Percentiles rank a stretch among this genome's conserved stretches.
phyloP scores from a whole-genome alignment of 192 early-diverging fungal genomes.

The Entomortierella parvispora region DNA sequence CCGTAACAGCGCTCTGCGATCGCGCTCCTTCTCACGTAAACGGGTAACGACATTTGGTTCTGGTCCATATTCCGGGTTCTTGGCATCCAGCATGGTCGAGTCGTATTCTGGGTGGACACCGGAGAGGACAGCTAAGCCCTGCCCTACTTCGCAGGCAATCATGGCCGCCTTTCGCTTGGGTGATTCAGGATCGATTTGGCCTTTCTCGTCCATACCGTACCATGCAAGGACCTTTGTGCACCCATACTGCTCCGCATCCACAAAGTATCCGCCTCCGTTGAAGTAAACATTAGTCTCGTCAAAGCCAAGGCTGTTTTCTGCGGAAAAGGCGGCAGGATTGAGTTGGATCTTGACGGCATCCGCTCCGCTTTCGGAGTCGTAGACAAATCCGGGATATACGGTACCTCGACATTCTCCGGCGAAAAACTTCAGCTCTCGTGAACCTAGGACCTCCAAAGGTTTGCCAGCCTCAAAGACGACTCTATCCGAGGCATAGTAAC shows the following conservation, averaged over 20 bases:
- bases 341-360: conserved; percentile 28
- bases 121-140: conserved; percentile 74
- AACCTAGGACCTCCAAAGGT: conserved; percentile 73
- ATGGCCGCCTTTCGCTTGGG: conserved; percentile 61
- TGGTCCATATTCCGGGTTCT: conserved; percentile 58
- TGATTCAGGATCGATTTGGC: background rate
- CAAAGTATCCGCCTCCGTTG: conserved; percentile 81
- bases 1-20: conserved; percentile 64
- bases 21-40: conserved; percentile 59
- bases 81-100: conserved; percentile 61
- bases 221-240: conserved; percentile 53
- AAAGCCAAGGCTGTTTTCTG: conserved; percentile 6
- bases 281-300: conserved; percentile 61
- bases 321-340: conserved; percentile 12
- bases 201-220: conserved; percentile 23
- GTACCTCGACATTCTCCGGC: conserved; percentile 76
- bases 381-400: conserved; percentile 84
- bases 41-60: conserved; percentile 60
- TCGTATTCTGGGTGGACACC: conserved; percentile 90
- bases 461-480: conserved; percentile 85
- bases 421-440: conserved; percentile 79
- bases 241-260: conserved; percentile 46
- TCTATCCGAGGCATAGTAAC: conserved; percentile 77
- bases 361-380: conserved; percentile 60
- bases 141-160: conserved; percentile 75